Evolutionary conservation across 2,329 filamentous ascomycete genomes (phyloP).

Genomic region (Botrytis galanthina): DNA sequence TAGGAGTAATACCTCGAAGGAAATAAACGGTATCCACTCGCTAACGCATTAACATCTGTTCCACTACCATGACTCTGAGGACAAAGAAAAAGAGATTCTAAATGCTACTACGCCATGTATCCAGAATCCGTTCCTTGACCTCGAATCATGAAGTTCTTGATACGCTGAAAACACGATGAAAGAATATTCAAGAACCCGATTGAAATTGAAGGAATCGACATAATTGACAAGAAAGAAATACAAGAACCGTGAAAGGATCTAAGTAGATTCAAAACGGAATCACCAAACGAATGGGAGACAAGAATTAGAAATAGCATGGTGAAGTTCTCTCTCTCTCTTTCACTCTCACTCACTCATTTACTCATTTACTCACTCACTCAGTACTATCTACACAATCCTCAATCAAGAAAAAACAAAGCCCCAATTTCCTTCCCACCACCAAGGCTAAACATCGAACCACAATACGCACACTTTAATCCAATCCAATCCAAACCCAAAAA

Average conservation of each 20-base stretch:
- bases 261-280: rapidly evolving
- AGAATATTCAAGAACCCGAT: no score
- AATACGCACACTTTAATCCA: rapidly evolving
- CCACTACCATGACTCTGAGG: background rate
- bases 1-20: background rate
- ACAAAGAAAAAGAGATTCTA: rapidly evolving
- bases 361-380: no score
- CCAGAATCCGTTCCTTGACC: background rate
- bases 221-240: no score
- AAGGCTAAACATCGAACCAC: rapidly evolving
- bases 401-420: rapidly evolving
- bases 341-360: no score
- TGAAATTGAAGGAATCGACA: background rate
- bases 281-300: background rate
- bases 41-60: background rate
- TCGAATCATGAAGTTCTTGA: background rate
- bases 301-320: background rate
- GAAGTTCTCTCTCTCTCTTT: background rate
- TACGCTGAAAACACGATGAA: background rate
- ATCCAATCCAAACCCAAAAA: background rate
- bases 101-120: rapidly evolving
- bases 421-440: rapidly evolving
- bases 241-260: background rate
- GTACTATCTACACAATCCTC: background rate
- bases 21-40: background rate